Conservation (phyloP, 345 rosid species). For the rapeseed (Brassica napus) region Da-Ae NC_063436.1:14714501-14715000, state of each 20-base stretch:
- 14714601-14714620: constrained; percentile 21
- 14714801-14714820: constrained; percentile 29
- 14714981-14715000: background rate
- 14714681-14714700: constrained; percentile 32
- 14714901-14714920: constrained; percentile 37
- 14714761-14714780: constrained; percentile 36
- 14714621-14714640: constrained; percentile 8
- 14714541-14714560: constrained; percentile 29
- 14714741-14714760: constrained; percentile 42
- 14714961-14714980: background rate
- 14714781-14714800: background rate
- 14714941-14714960: background rate
- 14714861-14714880: constrained; percentile 35
- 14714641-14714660: constrained; percentile 1
- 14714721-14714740: constrained; percentile 40
- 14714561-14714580: background rate
- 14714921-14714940: background rate
- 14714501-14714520: constrained; percentile 99
- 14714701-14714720: constrained; percentile 33
- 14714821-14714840: constrained; percentile 37
- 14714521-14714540: constrained; percentile 86
- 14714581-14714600: background rate
- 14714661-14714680: constrained; percentile 5
- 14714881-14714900: constrained; percentile 18
- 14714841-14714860: constrained; percentile 30